These are phyloP conservation scores for Lactifluus pinguis DNA, from an alignment of 768 basidiomycete species.

Conservation along the genomic window DNA sequence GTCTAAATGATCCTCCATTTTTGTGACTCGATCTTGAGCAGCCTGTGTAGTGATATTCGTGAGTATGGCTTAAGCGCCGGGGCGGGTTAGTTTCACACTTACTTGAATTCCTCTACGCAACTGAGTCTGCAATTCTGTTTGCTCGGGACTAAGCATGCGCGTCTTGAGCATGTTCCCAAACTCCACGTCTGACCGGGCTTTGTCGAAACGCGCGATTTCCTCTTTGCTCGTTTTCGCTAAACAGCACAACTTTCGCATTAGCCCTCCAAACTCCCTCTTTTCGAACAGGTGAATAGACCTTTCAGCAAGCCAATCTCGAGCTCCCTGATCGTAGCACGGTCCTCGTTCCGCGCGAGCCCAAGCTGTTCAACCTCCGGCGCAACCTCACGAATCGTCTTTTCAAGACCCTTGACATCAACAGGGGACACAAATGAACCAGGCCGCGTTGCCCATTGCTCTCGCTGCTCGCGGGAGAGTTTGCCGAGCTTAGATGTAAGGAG, in stretches of 20 bases:
- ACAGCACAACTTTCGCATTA: not conserved
- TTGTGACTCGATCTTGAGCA: conserved; percentile 12
- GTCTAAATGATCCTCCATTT: conserved; percentile 16
- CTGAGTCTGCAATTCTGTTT: conserved; percentile 71
- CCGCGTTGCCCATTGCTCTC: conserved; percentile 19
- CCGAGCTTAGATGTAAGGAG: conserved; percentile 33
- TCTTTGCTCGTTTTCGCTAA: conserved; percentile 75
- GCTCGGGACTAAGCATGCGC: conserved; percentile 58
- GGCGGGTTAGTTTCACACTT: conserved; percentile 21
- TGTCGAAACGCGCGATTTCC: conserved; percentile 72
- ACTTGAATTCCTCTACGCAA: conserved; percentile 68
- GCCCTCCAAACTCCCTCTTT: not conserved
- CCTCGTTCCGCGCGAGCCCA: conserved; percentile 34
- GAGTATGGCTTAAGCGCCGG: not conserved
- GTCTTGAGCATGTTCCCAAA: conserved; percentile 45
- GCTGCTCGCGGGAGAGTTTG: conserved; percentile 30
- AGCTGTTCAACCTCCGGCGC: conserved; percentile 45
- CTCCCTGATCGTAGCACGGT: conserved; percentile 40
- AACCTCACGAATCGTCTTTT: conserved; percentile 36
- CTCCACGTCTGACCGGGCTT: conserved; percentile 68
- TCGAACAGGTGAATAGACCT: conserved; percentile 32
- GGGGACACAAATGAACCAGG: conserved; percentile 30
- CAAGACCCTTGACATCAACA: conserved; percentile 44
- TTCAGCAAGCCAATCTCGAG: conserved; percentile 59
- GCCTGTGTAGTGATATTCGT: not conserved